Base-by-base conservation (phyloP, 2,329 filamentous ascomycete species). In the Nigrograna mackinnonii region DNA sequence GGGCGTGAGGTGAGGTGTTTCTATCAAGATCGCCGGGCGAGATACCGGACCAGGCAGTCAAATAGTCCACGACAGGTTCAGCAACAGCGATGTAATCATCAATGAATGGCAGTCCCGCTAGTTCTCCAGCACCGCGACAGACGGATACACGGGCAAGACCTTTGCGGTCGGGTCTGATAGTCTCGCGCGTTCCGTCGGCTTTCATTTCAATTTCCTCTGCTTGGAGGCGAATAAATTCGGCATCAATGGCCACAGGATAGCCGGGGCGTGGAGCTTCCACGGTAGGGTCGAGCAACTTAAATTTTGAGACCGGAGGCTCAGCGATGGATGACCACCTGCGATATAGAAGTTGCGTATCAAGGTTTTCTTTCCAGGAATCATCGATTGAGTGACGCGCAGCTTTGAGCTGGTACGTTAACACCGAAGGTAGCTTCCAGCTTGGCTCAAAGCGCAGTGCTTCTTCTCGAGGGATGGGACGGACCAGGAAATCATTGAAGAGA, bases 131-230 rank as follows among this genome's bases (percentile, higher is more conserved):
- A 6, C 91, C 91, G 18, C 95, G 83, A 11, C 97, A 79, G 1
- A 96, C 90, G 0, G 91, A 97, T 2, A 95, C 90, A 47, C 94
- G 84, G n/a, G 92, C 94, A 11, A 99, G 80, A 1, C 91, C 92
- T 54, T 94, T 89, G 21, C 91, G 90, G 49, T 87, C 91, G 0
- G 94, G 94, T 1, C 92, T 83, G 30, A 97, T 94, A 12, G 91
- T 96, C 61, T 95, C 91, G 37, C 91, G 85, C 30, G 90, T 89
- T 17, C 94, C 94, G 52, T 96, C 91, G 3, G 92, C 91, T 66
- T 95, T 95, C 73, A 99, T 90, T 61, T 96, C 90, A 39, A 96
- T 95, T 64, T 97, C 92, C 35, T 94, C 90, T 54, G 94, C 87
- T 52, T 95, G 88, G 2, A 96, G 81, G 17, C 91, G 86, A 6